Conservation (phyloP, 768 basidiomycete species). For the Phlebiopsis flavidoalba region DNA sequence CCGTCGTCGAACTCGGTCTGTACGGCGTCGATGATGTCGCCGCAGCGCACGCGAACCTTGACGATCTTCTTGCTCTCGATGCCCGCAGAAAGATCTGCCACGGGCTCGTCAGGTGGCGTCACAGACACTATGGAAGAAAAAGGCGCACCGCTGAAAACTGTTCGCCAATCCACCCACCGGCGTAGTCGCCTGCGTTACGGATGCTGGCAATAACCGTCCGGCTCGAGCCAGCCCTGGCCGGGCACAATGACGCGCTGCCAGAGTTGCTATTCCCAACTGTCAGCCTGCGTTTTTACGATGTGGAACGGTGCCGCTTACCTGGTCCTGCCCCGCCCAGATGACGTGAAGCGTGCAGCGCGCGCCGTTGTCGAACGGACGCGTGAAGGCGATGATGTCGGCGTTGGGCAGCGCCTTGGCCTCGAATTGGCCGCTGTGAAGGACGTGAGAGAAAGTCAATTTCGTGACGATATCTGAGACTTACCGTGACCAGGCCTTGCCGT, state of each 20-base stretch:
- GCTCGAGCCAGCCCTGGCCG: neutral
- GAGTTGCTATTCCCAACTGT: neutral
- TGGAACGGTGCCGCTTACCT: neutral
- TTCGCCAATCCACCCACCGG: neutral
- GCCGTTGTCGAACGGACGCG: neutral
- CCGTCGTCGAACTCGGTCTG: slow-evolving; percentile 2
- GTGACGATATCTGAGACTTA: neutral
- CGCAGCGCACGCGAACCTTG: neutral
- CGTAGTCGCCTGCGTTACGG: neutral
- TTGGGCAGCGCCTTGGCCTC: neutral
- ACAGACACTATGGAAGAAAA: neutral
- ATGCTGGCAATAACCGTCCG: neutral
- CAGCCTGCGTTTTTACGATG: neutral
- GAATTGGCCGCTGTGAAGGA: neutral
- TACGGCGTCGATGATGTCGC: neutral
- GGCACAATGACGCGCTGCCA: neutral
- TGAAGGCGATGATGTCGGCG: slow-evolving; percentile 1
- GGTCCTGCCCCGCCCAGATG: slow-evolving; percentile 4
- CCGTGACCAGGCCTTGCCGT: neutral
- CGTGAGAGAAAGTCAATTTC: neutral
- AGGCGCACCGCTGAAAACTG: neutral
- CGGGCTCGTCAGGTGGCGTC: neutral
- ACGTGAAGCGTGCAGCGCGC: neutral
- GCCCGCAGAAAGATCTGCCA: neutral
- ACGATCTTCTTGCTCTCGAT: neutral